These are phyloP conservation scores for Aspergillus sp. DNA, from an alignment of 2,329 filamentous ascomycete species.

Conservation along the genomic window DNA sequence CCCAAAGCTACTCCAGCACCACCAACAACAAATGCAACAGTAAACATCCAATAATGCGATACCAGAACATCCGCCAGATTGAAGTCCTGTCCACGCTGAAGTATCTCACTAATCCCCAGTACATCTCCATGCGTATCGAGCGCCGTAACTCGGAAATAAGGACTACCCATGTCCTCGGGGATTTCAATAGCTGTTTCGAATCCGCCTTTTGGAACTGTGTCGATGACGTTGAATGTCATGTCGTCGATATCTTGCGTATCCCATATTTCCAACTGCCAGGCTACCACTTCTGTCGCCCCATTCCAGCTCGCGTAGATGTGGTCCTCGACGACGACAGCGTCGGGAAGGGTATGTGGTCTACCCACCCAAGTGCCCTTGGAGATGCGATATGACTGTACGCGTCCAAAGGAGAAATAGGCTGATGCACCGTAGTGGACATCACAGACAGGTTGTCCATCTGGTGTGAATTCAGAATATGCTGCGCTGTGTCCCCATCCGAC, in stretches of 20 bases:
- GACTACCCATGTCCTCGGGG: slow-evolving; percentile 6
- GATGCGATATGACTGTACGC: slow-evolving; percentile 51
- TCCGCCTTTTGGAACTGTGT: slow-evolving; percentile 17
- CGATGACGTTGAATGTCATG: slow-evolving; percentile 11
- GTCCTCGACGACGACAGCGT: slow-evolving; percentile 18
- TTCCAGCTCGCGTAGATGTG: slow-evolving; percentile 43
- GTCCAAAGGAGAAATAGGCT: slow-evolving; percentile 26
- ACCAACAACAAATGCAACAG: slow-evolving; percentile 2
- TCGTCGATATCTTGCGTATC: slow-evolving; percentile 5
- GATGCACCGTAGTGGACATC: slow-evolving; percentile 45
- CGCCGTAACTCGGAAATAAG: slow-evolving; percentile 15
- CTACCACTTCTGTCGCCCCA: slow-evolving; percentile 38
- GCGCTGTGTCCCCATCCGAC: slow-evolving; percentile 49
- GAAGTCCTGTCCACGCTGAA: slow-evolving; percentile 5
- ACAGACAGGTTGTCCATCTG: slow-evolving; percentile 49
- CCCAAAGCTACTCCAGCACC: no score
- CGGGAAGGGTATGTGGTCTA: slow-evolving; percentile 35
- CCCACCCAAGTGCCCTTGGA: slow-evolving; percentile 53
- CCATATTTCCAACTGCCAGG: slow-evolving; percentile 24
- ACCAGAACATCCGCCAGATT: slow-evolving; percentile 3
- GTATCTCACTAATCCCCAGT: slow-evolving; percentile 10
- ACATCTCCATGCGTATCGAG: slow-evolving; percentile 12
- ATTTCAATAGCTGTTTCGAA: slow-evolving; percentile 28
- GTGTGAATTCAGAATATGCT: slow-evolving; percentile 46
- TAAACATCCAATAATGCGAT: slow-evolving; percentile 9